Evolutionary conservation across 192 early-diverging fungal genomes (phyloP).

Genomic region (Dissophora globulifera): DNA sequence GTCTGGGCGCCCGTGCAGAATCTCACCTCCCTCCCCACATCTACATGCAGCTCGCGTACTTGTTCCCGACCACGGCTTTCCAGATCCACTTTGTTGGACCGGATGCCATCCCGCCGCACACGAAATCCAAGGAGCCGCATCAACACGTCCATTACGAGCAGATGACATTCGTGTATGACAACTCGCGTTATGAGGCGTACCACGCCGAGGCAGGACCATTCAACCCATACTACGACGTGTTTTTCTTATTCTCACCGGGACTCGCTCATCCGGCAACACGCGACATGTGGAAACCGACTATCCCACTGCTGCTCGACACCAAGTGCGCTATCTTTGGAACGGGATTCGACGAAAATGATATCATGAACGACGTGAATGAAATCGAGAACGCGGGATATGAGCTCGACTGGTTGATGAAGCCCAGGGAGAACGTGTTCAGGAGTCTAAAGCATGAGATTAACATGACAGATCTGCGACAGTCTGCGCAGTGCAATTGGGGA

Average conservation of each 20-base stretch:
- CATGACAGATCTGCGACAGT: conserved; percentile 74
- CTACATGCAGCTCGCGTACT: conserved; percentile 75
- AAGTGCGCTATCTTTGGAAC: conserved; percentile 85
- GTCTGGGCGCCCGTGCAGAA: conserved; percentile 80
- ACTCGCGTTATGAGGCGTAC: conserved; percentile 71
- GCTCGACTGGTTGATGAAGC: conserved; percentile 80
- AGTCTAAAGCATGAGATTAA: conserved; percentile 81
- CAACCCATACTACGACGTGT: conserved; percentile 82
- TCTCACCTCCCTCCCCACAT: conserved; percentile 79
- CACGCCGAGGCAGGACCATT: conserved; percentile 68
- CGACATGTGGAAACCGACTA: conserved; percentile 71
- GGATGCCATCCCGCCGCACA: conserved; percentile 67
- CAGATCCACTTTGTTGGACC: conserved; percentile 87
- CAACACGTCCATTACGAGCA: conserved; percentile 62
- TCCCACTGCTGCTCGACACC: conserved; percentile 74
- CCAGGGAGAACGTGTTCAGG: conserved; percentile 72
- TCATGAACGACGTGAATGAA: conserved; percentile 65
- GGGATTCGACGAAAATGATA: conserved; percentile 77
- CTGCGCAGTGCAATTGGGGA: conserved; percentile 81
- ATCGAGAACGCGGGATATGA: conserved; percentile 53
- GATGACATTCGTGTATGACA: conserved; percentile 76
- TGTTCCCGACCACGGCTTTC: conserved; percentile 78
- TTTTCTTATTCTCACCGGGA: conserved; percentile 84
- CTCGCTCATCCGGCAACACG: conserved; percentile 70
- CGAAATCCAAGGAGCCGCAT: conserved; percentile 37